phyloP scores from a whole-genome alignment of 1,284 basidiomycete species.

The Rhizoctonia solani region DNA sequence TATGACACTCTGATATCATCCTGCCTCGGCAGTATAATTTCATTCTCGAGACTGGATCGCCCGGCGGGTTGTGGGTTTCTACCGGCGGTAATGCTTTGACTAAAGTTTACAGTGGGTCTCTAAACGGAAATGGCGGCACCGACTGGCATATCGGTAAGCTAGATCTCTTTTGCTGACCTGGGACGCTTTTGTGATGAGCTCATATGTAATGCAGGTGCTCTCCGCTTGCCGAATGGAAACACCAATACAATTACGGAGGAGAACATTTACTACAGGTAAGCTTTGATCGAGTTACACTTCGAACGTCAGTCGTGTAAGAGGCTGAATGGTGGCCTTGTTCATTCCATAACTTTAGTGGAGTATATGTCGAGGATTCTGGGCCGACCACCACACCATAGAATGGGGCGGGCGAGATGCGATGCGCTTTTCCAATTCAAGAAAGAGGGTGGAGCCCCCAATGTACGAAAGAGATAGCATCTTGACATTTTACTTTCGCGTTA shows the following conservation, averaged over 20 bases:
- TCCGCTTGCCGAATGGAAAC: constrained; percentile 26
- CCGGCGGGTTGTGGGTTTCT: constrained; percentile 60
- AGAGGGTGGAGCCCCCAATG: not conserved
- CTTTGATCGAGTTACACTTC: not conserved
- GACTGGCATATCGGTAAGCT: constrained; percentile 25
- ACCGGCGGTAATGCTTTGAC: constrained; percentile 55
- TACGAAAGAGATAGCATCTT: too few relatives aligned
- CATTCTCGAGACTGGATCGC: constrained; percentile 51
- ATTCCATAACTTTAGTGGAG: not conserved
- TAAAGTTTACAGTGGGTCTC: constrained; percentile 48
- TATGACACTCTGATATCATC: not conserved
- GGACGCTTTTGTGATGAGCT: too few relatives aligned
- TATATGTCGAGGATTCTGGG: constrained; percentile 27
- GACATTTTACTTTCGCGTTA: too few relatives aligned
- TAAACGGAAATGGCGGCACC: constrained; percentile 25
- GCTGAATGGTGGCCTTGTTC: not conserved
- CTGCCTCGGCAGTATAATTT: constrained; percentile 52
- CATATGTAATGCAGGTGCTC: constrained; percentile 14
- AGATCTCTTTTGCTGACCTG: too few relatives aligned
- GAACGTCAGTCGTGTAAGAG: too few relatives aligned
- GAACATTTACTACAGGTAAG: constrained; percentile 33
- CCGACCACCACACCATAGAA: constrained; percentile 23
- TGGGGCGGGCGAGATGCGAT: not conserved
- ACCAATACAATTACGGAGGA: constrained; percentile 31
- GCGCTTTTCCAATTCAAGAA: too few relatives aligned